Evolutionary conservation across 2,329 filamentous ascomycete genomes (phyloP), one percentile per base, ranked within the genome.

Genomic region (Sclerotinia nivalis): DNA sequence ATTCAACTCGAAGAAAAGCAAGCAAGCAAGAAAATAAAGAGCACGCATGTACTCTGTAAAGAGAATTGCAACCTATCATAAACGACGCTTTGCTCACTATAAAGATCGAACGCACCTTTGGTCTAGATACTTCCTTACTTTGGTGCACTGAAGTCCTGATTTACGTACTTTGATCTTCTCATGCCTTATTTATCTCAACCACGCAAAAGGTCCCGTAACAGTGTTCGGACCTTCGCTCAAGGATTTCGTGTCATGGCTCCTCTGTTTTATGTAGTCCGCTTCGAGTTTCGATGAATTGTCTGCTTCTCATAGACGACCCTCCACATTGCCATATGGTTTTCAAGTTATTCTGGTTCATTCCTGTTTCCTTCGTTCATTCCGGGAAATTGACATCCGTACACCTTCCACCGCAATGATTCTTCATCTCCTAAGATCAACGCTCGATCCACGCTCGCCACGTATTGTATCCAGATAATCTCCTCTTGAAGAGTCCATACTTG

Each of bases 361-460:
- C 10, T 25, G 4, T 18, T 28, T 52, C 18, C 34, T 40, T 40
- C 5, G 2, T 28, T 50, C 13, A 20, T 40, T 1, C 52, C n/a
- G 31, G 28, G 40, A 43, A 25, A 8, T 52, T 8, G 13, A 28
- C 34, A 34, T 34, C 47, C 47, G 13, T 8, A 52, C 13, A 28
- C 45, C 22, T 54, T 43, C n/a, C 61, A 37, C n/a, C 28, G 18
- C 47, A 28, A 43, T 9, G 12, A 43, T 28, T 34, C 37, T 20
- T 78, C 68, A 85, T 80, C 82, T 81, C 65, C 84, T 81, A 50
- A 84, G 77, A 73, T 89, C 86, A 43, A 87, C 75, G 69, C 85
- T 88, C 0, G 84, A 81, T 25, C 66, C 54, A 61, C 66, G 45
- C 25, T 65, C 61, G 22, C 61, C 61, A 10, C 61, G 31, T 52